Base-by-base conservation (phyloP, 352 stramenopile genomes). In the Phytophthora syringae region DNA sequence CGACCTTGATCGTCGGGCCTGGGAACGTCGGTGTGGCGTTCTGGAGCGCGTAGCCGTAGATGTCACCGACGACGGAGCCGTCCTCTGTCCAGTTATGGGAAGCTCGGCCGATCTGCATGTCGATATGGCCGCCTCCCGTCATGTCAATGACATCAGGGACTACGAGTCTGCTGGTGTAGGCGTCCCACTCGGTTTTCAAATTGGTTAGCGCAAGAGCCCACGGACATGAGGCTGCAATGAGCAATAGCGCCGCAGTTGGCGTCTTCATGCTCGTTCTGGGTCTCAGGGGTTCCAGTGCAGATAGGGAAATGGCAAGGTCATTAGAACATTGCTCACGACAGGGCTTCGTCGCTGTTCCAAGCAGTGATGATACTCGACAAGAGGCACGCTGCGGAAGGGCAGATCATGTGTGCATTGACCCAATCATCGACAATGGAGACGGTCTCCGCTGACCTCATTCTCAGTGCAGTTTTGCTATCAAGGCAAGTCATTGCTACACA, bases 1-100 rank as follows among this genome's bases (percentile, higher is more conserved):
- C 72, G 37, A 85, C 78, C 58, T 83, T 78, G 53, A 87, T 76
- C 5, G 78, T 87, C 24, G 78, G 78, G 4, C 76, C 78, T 10
- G 78, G 76, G 36, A 82, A 79, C 39, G 76, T 84, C 22, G 73
- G 54, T 12, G 76, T 82, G 7, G 58, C 40, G 51, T 82, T 84
- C 42, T 44, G 45, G 22, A 72, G 61, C 21, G 64, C 78, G 34
- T 87, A 85, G 48, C 78, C 78, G 32, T 80, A 87, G 30, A 79
- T 82, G 25, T 74, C 66, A 13, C 68, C 76, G 1, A 57, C 50
- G 30, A 82, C 47, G 10, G 67, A 71, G n/a, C 78, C 75, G 50
- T 80, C 71, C 5, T 67, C 67, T 1, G 74, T 82, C 76, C 78
- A 87, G 47, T 81, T 82, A 72, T 87, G 78, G 22, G 51, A 68